Conservation (phyloP, 2,329 filamentous ascomycete species). For the Neofusicoccum sp. region DNA sequence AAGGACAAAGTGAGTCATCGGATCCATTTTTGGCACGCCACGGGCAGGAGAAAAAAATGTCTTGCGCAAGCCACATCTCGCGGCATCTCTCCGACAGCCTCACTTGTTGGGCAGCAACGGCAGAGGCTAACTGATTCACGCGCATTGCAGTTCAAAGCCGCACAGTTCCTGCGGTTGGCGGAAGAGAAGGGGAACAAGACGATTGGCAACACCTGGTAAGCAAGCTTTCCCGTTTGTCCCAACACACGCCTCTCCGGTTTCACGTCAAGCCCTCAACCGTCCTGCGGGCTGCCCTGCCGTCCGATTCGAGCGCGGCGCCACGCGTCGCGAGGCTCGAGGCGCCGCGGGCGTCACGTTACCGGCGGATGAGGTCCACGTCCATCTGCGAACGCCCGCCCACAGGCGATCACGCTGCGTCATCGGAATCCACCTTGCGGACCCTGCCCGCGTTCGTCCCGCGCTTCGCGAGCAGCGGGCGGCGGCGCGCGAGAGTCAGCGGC, state of each 20-base stretch:
- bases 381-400: background rate
- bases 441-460: constrained; percentile 9
- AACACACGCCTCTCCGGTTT: constrained; percentile 19
- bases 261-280: background rate
- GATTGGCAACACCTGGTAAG: constrained; percentile 89
- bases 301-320: background rate
- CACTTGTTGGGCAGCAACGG: constrained; percentile 41
- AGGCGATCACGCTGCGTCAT: constrained; percentile 5
- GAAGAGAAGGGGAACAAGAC: constrained; percentile 87
- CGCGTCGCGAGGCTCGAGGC: background rate
- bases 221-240: constrained; percentile 40
- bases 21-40: background rate
- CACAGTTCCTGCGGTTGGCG: constrained; percentile 87
- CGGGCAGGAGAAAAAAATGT: background rate
- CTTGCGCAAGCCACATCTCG: constrained; percentile 15
- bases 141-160: constrained; percentile 67
- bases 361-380: background rate
- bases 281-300: background rate
- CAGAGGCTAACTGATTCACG: constrained; percentile 21
- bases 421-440: constrained; percentile 5
- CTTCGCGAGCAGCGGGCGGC: background rate
- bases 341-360: constrained; percentile 5
- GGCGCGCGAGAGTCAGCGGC: background rate
- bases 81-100: constrained; percentile 28
- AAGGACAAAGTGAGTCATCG: constrained; percentile 89